Conservation (phyloP, 139 green algal genomes). For the Chlamydomonas incerta region DNA sequence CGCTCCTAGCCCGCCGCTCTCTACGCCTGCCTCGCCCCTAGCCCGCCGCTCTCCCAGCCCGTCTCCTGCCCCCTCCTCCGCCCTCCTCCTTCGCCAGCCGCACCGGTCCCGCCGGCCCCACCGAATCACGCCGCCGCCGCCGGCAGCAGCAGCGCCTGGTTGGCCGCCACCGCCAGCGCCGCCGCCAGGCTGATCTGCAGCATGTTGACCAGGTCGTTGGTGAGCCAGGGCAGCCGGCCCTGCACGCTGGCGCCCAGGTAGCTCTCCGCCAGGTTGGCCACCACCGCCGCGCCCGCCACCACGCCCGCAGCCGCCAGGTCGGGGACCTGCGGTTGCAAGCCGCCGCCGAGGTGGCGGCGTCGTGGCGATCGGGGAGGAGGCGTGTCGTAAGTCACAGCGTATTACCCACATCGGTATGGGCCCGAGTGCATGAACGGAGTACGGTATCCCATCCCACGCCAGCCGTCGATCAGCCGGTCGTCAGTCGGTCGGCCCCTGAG, state of each 20-base stretch:
- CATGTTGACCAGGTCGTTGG: slow-evolving; percentile 97
- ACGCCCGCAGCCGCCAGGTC: slow-evolving; percentile 36
- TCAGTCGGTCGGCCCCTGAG: no score
- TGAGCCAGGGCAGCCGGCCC: slow-evolving; percentile 85
- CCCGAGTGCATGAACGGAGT: no score
- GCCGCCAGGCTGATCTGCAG: slow-evolving; percentile 94
- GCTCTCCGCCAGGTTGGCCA: slow-evolving; percentile 94
- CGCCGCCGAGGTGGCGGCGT: no score
- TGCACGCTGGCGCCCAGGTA: slow-evolving; percentile 81
- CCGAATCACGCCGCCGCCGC: neutral
- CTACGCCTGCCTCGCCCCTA: neutral
- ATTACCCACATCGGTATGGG: no score
- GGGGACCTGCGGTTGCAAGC: slow-evolving; percentile 70
- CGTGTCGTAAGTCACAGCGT: no score
- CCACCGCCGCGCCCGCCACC: slow-evolving; percentile 65
- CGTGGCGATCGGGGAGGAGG: no score
- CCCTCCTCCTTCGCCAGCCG: no score
- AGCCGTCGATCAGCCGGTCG: no score
- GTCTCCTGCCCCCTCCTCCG: neutral
- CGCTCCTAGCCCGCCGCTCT: no score
- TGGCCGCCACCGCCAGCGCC: slow-evolving; percentile 57
- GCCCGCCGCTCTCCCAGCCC: neutral
- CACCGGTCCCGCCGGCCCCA: no score
- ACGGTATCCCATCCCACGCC: no score
- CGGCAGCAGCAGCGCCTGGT: neutral